Percentiles rank a stretch among this genome's conserved stretches.
These are phyloP conservation scores for Mycena galopus DNA, from an alignment of 768 basidiomycete genomes.

Conservation along the genomic window DNA sequence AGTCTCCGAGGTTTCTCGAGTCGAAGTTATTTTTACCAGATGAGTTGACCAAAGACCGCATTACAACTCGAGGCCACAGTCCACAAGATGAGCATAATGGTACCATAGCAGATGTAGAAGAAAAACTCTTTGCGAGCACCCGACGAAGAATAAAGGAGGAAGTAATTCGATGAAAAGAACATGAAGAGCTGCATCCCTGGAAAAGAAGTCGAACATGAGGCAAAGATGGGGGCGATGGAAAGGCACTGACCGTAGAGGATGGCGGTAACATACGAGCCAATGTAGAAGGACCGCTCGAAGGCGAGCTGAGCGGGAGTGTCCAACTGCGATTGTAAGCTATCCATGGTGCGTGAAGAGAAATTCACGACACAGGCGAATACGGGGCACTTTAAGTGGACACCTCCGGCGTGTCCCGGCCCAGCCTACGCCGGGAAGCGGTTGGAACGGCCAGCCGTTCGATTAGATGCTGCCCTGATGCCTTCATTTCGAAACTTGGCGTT, in stretches of 20 bases:
- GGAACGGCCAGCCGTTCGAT: slow-evolving; percentile 8
- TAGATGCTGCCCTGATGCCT: slow-evolving; percentile 18
- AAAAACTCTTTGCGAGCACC: slow-evolving; percentile 34
- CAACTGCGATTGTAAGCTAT: slow-evolving; percentile 16
- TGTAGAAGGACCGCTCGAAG: slow-evolving; percentile 41
- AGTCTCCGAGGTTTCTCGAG: background rate
- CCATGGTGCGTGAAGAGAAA: slow-evolving; percentile 24
- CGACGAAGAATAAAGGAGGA: slow-evolving; percentile 29
- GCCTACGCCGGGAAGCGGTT: slow-evolving; percentile 26
- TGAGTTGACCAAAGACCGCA: slow-evolving; percentile 8
- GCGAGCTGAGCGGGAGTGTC: slow-evolving; percentile 29
- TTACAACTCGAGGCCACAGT: slow-evolving; percentile 47
- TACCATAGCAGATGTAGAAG: slow-evolving; percentile 41
- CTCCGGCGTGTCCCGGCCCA: slow-evolving; percentile 1
- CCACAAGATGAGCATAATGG: slow-evolving; percentile 45
- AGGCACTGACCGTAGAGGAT: slow-evolving; percentile 41
- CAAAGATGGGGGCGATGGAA: slow-evolving; percentile 2
- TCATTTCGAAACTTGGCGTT: slow-evolving; percentile 25
- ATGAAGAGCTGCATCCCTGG: slow-evolving; percentile 42
- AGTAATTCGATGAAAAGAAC: slow-evolving; percentile 41
- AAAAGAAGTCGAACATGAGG: slow-evolving; percentile 10
- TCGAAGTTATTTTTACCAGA: background rate
- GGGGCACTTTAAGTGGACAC: slow-evolving; percentile 32
- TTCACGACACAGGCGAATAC: slow-evolving; percentile 14
- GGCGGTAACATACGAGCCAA: slow-evolving; percentile 43